These are phyloP conservation scores for Crucibulum laeve DNA, from an alignment of 768 basidiomycete genomes.

Conservation along the genomic window DNA sequence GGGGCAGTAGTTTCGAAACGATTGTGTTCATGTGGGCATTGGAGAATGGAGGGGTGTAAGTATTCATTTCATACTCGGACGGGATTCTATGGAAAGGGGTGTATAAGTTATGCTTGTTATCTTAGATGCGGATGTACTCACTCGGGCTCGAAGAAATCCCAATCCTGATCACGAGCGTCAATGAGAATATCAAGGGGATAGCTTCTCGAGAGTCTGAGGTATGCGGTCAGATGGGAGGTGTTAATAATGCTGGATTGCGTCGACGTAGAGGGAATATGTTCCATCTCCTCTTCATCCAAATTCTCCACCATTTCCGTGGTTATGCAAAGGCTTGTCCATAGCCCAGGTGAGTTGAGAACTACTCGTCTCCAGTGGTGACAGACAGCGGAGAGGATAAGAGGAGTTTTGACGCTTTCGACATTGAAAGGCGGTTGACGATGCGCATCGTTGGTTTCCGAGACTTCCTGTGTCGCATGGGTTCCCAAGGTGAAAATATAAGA, in stretches of 20 bases:
- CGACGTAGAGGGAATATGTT: conserved; percentile 1
- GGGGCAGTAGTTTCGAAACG: conserved; percentile 45
- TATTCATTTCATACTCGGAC: conserved; percentile 16
- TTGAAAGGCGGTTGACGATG: conserved; percentile 27
- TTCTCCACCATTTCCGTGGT: conserved; percentile 31
- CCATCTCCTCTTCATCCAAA: conserved; percentile 7
- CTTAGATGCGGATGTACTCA: conserved; percentile 16
- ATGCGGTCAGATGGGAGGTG: conserved; percentile 32
- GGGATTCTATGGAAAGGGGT: conserved; percentile 18
- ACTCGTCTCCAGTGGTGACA: conserved; percentile 50
- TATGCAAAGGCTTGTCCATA: conserved; percentile 56
- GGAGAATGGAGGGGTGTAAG: conserved; percentile 33
- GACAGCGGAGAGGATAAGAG: conserved; percentile 43
- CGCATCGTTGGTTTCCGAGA: conserved; percentile 14
- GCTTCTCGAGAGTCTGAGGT: conserved; percentile 41
- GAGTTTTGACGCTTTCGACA: conserved; percentile 36
- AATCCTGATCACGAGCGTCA: conserved; percentile 53
- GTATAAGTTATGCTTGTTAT: conserved; percentile 1
- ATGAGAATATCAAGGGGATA: conserved; percentile 52
- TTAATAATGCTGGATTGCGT: conserved; percentile 18
- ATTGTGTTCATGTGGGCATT: conserved; percentile 39
- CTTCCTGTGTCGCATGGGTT: conserved; percentile 23
- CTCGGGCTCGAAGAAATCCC: conserved; percentile 54
- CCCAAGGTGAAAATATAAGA: conserved; percentile 51
- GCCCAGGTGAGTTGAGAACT: conserved; percentile 38